Base-by-base conservation (phyloP, 192 early-diverging fungal species). In the Cetraspora pellucida region DNA sequence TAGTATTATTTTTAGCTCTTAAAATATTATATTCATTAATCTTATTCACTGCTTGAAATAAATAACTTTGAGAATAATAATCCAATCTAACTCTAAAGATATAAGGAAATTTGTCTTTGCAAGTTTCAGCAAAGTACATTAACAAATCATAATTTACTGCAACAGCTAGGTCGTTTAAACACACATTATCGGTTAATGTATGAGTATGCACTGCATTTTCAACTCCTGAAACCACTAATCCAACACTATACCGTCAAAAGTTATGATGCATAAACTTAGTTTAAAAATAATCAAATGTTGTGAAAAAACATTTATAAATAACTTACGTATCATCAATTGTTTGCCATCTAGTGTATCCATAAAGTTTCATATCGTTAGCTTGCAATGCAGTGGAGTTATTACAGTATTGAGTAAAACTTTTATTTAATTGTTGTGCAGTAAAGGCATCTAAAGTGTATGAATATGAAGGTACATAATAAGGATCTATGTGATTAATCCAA, bases 251-350 rank as follows among this genome's bases (percentile, higher is more conserved):
- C 10, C 23, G 31, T 52, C 1, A 31, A 44, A 72, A 52, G 19
- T 31, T 25, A 6, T 31, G 3, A 57, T 31, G 8, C n/a, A 58
- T 3, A 43, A n/a, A 37, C 19, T 55, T 13, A 27, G 19, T 17
- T 72, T 31, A 9, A 17, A 28, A 4, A 30, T n/a, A 72, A 57
- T 5, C 10, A 13, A 55, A 37, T 23, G n/a, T 21, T 10, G 2
- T 11, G 1, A 30, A 37, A 19, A 9, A 9, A 3, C 1, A 43
- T 21, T 31, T 27, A 14, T 30, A 57, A 1, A 16, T 25, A 9
- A 79, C 83, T 74, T 74, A 84, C 83, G 80, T 82, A 67, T 79
- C 74, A 23, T 84, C 83, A 21, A 84, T 80, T 49, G 78, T 78
- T 44, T 84, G 80, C 83, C 83, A 84, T 28, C 17, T 57, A 17